Percentiles rank a stretch among this genome's conserved stretches.
Conservation (phyloP, 73 alveolate species). For the Paramecium sonneborni region DNA sequence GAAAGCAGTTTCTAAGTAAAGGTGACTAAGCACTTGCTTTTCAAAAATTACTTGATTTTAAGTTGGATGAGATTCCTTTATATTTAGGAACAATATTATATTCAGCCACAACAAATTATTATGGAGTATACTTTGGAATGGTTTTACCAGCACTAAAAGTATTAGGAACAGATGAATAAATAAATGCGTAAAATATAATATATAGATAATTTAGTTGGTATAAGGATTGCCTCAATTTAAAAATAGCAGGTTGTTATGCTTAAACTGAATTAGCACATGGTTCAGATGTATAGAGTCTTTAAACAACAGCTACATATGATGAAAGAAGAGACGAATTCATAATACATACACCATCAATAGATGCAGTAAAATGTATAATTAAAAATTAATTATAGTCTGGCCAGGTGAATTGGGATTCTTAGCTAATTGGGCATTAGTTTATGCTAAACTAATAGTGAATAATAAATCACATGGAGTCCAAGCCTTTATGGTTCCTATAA, state of each 20-base stretch:
- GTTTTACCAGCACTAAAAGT: slow-evolving; percentile 52
- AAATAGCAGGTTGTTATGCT: slow-evolving; percentile 80
- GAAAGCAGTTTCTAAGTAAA: background rate
- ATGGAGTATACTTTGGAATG: slow-evolving; percentile 59
- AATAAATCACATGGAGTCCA: slow-evolving; percentile 76
- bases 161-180: slow-evolving; percentile 55
- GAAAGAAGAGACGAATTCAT: slow-evolving; percentile 72
- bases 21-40: background rate
- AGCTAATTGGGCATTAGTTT: slow-evolving; percentile 45
- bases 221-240: background rate
- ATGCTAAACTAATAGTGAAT: slow-evolving; percentile 65
- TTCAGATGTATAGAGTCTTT: slow-evolving; percentile 78
- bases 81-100: background rate
- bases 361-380: slow-evolving; percentile 71
- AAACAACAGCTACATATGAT: slow-evolving; percentile 80
- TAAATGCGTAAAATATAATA: slow-evolving; percentile 32
- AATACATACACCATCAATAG: slow-evolving; percentile 74
- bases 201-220: no score
- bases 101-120: background rate
- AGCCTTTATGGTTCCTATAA: slow-evolving; percentile 71
- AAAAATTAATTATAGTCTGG: background rate
- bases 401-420: slow-evolving; percentile 59
- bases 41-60: background rate
- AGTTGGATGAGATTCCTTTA: background rate
- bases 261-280: slow-evolving; percentile 90